A percentile compares a stretch with the other conserved stretches of the same genome.
phyloP scores from a whole-genome alignment of 2,329 filamentous ascomycete genomes.

The Ascochyta lentis region DNA sequence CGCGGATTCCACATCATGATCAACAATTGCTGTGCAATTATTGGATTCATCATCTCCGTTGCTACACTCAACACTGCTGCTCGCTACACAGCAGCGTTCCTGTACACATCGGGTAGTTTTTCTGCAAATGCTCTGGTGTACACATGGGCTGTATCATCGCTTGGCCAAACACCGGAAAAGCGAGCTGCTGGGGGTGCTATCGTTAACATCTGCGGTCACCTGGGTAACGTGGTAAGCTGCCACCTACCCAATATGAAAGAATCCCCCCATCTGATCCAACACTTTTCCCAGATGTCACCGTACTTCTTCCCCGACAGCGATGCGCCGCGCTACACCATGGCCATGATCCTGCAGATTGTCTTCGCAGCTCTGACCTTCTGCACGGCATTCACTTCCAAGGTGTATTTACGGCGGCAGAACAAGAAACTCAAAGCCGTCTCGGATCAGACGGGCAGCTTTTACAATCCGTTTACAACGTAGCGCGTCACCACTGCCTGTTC shows the following conservation, averaged over 20 bases:
- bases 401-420: constrained; percentile 17
- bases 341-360: constrained; percentile 25
- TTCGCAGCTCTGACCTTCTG: constrained; percentile 19
- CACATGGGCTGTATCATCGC: constrained; percentile 45
- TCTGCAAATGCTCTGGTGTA: constrained; percentile 47
- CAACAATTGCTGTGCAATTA: constrained; percentile 14
- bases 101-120: constrained; percentile 45
- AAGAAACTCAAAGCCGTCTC: constrained; percentile 17
- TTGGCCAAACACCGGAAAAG: constrained; percentile 51
- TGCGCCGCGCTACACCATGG: constrained; percentile 21
- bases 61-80: constrained; percentile 20
- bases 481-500: no score
- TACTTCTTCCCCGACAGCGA: constrained; percentile 46
- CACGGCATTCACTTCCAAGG: constrained; percentile 17
- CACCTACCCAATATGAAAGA: no score
- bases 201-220: constrained; percentile 48
- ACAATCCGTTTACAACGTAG: background rate
- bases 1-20: constrained; percentile 21
- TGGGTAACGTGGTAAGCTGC: constrained; percentile 44
- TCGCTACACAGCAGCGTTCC: constrained; percentile 36
- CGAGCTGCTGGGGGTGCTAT: constrained; percentile 46
- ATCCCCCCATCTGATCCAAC: no score
- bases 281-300: constrained; percentile 35
- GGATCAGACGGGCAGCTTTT: constrained; percentile 10
- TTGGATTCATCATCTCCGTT: constrained; percentile 25